These are phyloP conservation scores for Suillus fuscotomentosus DNA, from an alignment of 768 basidiomycete genomes.

Conservation along the genomic window DNA sequence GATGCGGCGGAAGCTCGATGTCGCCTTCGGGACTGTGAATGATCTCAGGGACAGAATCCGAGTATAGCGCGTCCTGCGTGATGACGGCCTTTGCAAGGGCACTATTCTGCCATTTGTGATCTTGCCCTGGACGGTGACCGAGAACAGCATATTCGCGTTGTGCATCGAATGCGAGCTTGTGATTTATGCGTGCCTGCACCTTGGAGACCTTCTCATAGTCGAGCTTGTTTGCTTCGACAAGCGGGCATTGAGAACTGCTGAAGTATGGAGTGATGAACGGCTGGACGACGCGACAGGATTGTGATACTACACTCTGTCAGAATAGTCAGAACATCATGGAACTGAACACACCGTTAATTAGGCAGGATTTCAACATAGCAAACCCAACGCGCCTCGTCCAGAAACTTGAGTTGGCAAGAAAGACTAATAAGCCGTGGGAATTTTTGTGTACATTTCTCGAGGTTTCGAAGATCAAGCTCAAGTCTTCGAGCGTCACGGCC, in stretches of 20 bases:
- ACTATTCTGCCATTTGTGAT: slow-evolving; percentile 64
- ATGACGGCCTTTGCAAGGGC: slow-evolving; percentile 66
- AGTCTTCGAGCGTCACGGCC: background rate
- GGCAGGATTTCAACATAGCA: slow-evolving; percentile 28
- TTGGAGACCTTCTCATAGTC: slow-evolving; percentile 42
- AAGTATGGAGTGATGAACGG: slow-evolving; percentile 47
- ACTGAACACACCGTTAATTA: slow-evolving; percentile 19
- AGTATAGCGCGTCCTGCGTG: slow-evolving; percentile 46
- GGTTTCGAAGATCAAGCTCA: slow-evolving; percentile 19
- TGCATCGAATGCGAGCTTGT: slow-evolving; percentile 35
- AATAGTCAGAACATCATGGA: background rate
- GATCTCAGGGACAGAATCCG: slow-evolving; percentile 22
- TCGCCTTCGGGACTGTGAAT: slow-evolving; percentile 33
- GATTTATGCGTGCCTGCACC: slow-evolving; percentile 45
- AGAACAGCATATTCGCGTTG: slow-evolving; percentile 66
- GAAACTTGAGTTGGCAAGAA: slow-evolving; percentile 1
- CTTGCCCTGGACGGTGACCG: slow-evolving; percentile 65
- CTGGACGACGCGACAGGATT: slow-evolving; percentile 42
- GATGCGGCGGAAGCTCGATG: slow-evolving; percentile 48
- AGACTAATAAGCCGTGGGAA: slow-evolving; percentile 39
- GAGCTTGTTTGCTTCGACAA: slow-evolving; percentile 35
- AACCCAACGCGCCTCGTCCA: background rate
- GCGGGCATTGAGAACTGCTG: slow-evolving; percentile 37
- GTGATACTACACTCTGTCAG: slow-evolving; percentile 30
- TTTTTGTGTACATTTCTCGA: background rate